Evolutionary conservation across 345 rosid species (phyloP).

Genomic region (Populus deltoides): DNA sequence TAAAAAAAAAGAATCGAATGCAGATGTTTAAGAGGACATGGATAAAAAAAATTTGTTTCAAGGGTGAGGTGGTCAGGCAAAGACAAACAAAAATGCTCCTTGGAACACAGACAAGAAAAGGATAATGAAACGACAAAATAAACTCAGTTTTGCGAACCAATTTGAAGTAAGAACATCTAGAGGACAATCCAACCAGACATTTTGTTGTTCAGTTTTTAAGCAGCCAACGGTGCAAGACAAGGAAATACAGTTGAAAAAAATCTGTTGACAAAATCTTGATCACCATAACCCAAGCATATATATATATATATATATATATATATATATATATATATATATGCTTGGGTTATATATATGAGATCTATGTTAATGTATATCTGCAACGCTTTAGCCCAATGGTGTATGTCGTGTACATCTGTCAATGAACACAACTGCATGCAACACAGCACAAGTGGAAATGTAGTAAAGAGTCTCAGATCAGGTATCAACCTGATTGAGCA

Average conservation of each 20-base stretch:
- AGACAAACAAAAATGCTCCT: slow-evolving; percentile 1
- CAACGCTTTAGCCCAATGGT: neutral
- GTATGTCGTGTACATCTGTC: neutral
- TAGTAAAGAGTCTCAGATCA: slow-evolving; percentile 16
- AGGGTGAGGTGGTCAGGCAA: neutral
- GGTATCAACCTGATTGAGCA: slow-evolving; percentile 13
- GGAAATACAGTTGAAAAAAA: neutral
- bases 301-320: no score
- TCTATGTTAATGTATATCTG: neutral
- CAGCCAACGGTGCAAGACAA: neutral
- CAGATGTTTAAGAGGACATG: neutral
- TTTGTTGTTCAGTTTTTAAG: neutral
- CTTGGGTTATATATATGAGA: neutral
- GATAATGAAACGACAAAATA: neutral
- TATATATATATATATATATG: no score
- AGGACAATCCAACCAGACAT: neutral
- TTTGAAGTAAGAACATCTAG: neutral
- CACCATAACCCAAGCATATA: neutral
- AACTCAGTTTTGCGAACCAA: neutral
- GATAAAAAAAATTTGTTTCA: slow-evolving; percentile 5
- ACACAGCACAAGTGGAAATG: neutral
- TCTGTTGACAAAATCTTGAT: neutral
- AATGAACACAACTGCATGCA: slow-evolving; percentile 19
- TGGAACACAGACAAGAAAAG: slow-evolving; percentile 4
- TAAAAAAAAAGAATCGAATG: neutral